phyloP scores from a whole-genome alignment of 768 basidiomycete species.

The Tricholoma furcatifolium region DNA sequence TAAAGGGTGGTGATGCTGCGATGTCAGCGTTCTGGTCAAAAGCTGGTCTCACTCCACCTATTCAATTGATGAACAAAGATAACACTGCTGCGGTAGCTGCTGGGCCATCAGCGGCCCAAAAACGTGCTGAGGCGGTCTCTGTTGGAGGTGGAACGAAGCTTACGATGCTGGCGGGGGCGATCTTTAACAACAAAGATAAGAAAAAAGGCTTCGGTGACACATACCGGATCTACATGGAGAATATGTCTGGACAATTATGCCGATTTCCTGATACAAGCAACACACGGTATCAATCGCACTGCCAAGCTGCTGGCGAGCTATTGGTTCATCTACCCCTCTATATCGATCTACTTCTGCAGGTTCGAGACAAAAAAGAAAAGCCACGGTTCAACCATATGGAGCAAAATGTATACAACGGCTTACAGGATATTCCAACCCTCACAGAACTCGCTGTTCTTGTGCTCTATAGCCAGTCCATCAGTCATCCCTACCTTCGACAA shows the following conservation, averaged over 20 bases:
- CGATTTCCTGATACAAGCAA: constrained; percentile 34
- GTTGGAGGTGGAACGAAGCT: constrained; percentile 23
- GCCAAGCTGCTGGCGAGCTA: constrained; percentile 21
- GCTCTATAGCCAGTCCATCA: constrained; percentile 24
- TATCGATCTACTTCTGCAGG: constrained; percentile 21
- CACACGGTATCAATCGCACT: constrained; percentile 28
- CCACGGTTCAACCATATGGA: constrained; percentile 24
- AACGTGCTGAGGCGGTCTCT: background rate
- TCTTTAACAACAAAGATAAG: constrained; percentile 35
- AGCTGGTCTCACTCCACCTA: constrained; percentile 17
- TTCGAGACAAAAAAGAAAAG: constrained; percentile 26
- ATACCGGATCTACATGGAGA: constrained; percentile 19
- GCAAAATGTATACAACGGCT: constrained; percentile 22
- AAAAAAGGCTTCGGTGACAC: constrained; percentile 34
- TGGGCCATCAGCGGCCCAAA: background rate
- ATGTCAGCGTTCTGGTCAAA: constrained; percentile 28
- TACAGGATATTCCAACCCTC: constrained; percentile 24
- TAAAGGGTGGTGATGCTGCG: constrained; percentile 26
- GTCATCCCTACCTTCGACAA: constrained; percentile 24
- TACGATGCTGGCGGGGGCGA: constrained; percentile 24
- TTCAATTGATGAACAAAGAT: constrained; percentile 26
- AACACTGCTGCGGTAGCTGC: constrained; percentile 22
- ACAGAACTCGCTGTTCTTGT: constrained; percentile 26
- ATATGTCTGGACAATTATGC: constrained; percentile 13
- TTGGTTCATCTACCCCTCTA: constrained; percentile 20